A percentile compares a stretch with the other conserved stretches of the same genome.
phyloP scores from a whole-genome alignment of 148 eudicot genomes.

The Spergularia bocconei region DNA sequence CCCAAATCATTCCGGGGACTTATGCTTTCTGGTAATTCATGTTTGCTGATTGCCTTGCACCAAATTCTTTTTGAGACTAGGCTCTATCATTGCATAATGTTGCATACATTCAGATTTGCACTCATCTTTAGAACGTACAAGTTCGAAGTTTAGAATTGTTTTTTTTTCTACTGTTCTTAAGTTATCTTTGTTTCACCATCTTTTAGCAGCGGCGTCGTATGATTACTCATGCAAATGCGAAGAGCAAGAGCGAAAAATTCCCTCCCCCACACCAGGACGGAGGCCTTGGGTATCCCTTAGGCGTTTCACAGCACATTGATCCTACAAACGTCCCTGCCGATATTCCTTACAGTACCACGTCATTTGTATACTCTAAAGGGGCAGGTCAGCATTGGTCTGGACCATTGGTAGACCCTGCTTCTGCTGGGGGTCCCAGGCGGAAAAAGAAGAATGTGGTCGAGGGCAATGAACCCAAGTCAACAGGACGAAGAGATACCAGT shows the following conservation, averaged over 20 bases:
- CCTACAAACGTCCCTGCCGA: slow-evolving; percentile 74
- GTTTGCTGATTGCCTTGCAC: too few species aligned
- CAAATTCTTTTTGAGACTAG: too few species aligned
- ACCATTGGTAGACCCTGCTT: slow-evolving; percentile 71
- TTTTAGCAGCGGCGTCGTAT: slow-evolving; percentile 77
- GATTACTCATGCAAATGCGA: slow-evolving; percentile 86
- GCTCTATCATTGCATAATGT: too few species aligned
- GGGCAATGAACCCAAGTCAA: slow-evolving; percentile 28
- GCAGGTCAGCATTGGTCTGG: slow-evolving; percentile 85
- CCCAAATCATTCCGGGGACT: too few species aligned
- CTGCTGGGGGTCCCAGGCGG: slow-evolving; percentile 54
- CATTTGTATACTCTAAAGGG: slow-evolving; percentile 64
- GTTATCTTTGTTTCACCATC: slow-evolving; percentile 1
- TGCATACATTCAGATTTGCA: too few species aligned
- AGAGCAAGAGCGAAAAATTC: slow-evolving; percentile 97
- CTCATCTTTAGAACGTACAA: not conserved
- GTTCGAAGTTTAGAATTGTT: not conserved
- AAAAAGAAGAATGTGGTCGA: slow-evolving; percentile 45
- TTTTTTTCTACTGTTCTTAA: not conserved
- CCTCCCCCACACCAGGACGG: slow-evolving; percentile 99
- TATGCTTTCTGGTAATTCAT: too few species aligned
- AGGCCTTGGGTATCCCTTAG: slow-evolving; percentile 83
- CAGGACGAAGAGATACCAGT: slow-evolving; percentile 34
- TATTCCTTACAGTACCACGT: slow-evolving; percentile 71
- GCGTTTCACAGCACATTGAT: slow-evolving; percentile 85